Evolutionary conservation across 148 eudicot species (phyloP).

Genomic region (Rhododendron vialii): DNA sequence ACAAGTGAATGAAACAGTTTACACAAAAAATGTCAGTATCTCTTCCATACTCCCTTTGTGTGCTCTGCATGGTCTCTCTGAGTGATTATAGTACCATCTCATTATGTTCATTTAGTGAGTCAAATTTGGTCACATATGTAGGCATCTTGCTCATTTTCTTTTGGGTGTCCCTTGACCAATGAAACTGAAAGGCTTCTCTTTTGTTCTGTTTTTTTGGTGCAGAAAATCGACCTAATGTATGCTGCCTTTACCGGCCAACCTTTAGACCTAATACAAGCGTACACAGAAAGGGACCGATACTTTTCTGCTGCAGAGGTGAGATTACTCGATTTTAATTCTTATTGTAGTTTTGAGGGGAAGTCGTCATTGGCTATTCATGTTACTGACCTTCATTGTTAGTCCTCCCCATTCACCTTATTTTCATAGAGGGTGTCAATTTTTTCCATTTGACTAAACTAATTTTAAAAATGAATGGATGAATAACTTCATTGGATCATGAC

Average conservation of each 20-base stretch:
- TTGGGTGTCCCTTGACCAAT: background rate
- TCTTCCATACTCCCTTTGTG: constrained; percentile 9
- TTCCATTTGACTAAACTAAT: background rate
- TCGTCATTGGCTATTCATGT: background rate
- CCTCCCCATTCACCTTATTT: background rate
- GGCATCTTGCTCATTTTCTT: background rate
- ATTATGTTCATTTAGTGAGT: background rate
- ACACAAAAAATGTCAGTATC: constrained; percentile 72
- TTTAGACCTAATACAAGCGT: constrained; percentile 66
- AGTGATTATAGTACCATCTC: background rate
- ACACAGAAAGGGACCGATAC: constrained; percentile 76
- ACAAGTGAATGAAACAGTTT: constrained; percentile 82
- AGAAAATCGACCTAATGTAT: constrained; percentile 91
- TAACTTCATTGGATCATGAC: background rate
- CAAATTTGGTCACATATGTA: background rate
- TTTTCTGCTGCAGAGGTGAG: constrained; percentile 83
- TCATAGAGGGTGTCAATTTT: background rate
- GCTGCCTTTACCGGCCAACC: constrained; percentile 83
- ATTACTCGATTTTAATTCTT: constrained; percentile 5
- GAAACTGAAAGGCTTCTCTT: background rate
- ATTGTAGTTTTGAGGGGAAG: background rate
- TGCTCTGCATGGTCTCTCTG: constrained; percentile 1
- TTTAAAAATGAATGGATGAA: background rate
- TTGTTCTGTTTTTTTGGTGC: constrained; percentile 16
- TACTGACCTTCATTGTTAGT: background rate